Base-by-base conservation (phyloP, 2,329 filamentous ascomycete species). In the Diplodia corticola region DNA sequence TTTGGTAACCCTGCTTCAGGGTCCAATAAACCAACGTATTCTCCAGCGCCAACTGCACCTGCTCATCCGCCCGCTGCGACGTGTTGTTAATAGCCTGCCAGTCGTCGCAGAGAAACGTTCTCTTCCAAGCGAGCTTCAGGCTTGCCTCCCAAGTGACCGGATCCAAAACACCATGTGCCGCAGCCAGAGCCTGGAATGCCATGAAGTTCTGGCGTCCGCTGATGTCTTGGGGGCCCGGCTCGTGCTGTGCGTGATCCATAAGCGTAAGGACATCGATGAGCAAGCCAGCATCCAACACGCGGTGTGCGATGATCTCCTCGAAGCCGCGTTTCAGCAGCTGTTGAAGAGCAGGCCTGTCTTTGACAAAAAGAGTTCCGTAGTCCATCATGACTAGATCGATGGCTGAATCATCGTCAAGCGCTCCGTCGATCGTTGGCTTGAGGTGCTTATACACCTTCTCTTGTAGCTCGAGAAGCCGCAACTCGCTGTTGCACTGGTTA, bases 1-100 rank as follows among this genome's bases (percentile, higher is more conserved):
- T 83, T 69, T 85, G 83, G 69, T 89, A 83, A 71, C 91, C 86
- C 57, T 86, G 83, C 68, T 83, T 84, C 64, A 92, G 81, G 54
- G 91, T 89, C 70, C 81, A 82, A 74, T 88, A 93, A 5, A 92
- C 81, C 30, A 88, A 83, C 4, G 92, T 96, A 24, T 72, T 65
- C 15, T 72, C 69, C 15, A 96, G 78, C 20, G 86, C 81, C 30
- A 85, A 82, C 63, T 88, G 82, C 30, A 92, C 85, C 68, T 91
- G 85, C 3, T 81, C 79, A 72, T 96, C 93, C 66, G 88, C 87
- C 74, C 91, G 90, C 67, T 89, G 83, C 55, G 89, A 87, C 0
- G 91, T 94, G 70, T 91, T 88, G 73, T 95, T 94, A 74, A 96
- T 85, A 67, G 81, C 83, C 28, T 85, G 81, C 95, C 95, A 99